phyloP scores from a whole-genome alignment of 2,329 filamentous ascomycete genomes.

The Helotiales sp. region DNA sequence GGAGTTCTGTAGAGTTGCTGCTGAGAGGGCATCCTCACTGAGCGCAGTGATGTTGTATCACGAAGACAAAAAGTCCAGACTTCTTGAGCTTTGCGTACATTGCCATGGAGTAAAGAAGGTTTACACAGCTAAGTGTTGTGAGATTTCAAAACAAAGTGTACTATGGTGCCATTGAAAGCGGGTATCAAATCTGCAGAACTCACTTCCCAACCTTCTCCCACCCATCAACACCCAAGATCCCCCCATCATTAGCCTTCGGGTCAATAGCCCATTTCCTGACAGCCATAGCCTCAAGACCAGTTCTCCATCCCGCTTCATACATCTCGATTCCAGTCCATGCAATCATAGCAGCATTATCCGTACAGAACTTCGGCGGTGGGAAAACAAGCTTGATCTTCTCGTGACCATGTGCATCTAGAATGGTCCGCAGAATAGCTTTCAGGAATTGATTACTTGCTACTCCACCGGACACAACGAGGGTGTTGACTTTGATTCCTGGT shows the following conservation, averaged over 20 bases:
- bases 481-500: conserved; percentile 47
- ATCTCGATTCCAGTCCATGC: conserved; percentile 94
- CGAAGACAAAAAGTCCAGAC: too few species aligned
- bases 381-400: conserved; percentile 65
- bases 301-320: conserved; percentile 77
- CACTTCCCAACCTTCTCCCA: conserved; percentile 46
- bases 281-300: conserved; percentile 62
- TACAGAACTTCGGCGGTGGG: conserved; percentile 81
- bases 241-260: conserved; percentile 61
- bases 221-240: conserved; percentile 65
- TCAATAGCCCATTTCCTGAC: conserved; percentile 79
- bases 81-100: too few species aligned
- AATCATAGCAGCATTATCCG: conserved; percentile 98
- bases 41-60: too few species aligned
- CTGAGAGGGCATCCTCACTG: too few species aligned
- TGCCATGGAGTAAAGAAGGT: too few species aligned
- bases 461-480: conserved; percentile 85
- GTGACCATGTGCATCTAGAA: conserved; percentile 71
- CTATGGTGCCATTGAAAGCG: background rate
- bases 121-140: background rate
- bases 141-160: background rate
- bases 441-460: conserved; percentile 87
- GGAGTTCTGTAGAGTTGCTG: too few species aligned
- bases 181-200: background rate
- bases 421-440: conserved; percentile 63